Conservation (phyloP, 2,329 filamentous ascomycete species). For the Stylonectria norvegica region DNA sequence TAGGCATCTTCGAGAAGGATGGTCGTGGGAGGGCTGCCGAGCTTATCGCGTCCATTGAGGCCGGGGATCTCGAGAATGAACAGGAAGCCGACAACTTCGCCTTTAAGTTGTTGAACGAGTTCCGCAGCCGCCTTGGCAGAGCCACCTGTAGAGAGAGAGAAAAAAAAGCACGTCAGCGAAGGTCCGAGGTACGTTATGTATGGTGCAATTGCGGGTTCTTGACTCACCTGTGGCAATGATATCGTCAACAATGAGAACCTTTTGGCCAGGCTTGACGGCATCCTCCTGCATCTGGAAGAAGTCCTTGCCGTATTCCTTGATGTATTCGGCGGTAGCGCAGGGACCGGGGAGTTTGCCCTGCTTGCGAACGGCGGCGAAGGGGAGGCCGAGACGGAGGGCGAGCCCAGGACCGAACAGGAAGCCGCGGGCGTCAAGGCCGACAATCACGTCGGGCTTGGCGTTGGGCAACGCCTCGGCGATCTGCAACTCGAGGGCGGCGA, state of each 20-base stretch:
- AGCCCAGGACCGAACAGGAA: slow-evolving; percentile 93
- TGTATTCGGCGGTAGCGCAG: slow-evolving; percentile 77
- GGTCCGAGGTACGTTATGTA: slow-evolving; percentile 4
- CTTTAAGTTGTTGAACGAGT: slow-evolving; percentile 82
- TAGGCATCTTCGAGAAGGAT: slow-evolving; percentile 66
- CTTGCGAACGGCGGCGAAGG: slow-evolving; percentile 93
- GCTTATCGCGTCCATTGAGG: slow-evolving; percentile 86
- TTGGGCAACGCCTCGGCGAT: slow-evolving; percentile 60
- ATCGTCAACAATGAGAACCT: slow-evolving; percentile 91
- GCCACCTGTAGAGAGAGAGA: slow-evolving; percentile 80
- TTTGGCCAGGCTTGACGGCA: slow-evolving; percentile 79
- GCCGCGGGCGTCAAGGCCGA: slow-evolving; percentile 89
- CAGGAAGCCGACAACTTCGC: slow-evolving; percentile 80
- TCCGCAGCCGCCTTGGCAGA: slow-evolving; percentile 84
- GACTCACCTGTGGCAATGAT: slow-evolving; percentile 93
- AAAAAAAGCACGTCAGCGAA: slow-evolving; percentile 17
- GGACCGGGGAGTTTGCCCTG: slow-evolving; percentile 91
- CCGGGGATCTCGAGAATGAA: slow-evolving; percentile 96
- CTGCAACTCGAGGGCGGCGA: slow-evolving; percentile 83
- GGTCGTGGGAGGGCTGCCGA: slow-evolving; percentile 71
- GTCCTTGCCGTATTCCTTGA: slow-evolving; percentile 96
- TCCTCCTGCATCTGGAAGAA: slow-evolving; percentile 94
- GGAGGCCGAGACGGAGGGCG: slow-evolving; percentile 75
- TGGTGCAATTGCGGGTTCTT: slow-evolving; percentile 5
- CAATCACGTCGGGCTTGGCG: slow-evolving; percentile 77